Evolutionary conservation across 225 moss, liverwort and hornwort genomes (phyloP).

Genomic region (Polytrichum commune): DNA sequence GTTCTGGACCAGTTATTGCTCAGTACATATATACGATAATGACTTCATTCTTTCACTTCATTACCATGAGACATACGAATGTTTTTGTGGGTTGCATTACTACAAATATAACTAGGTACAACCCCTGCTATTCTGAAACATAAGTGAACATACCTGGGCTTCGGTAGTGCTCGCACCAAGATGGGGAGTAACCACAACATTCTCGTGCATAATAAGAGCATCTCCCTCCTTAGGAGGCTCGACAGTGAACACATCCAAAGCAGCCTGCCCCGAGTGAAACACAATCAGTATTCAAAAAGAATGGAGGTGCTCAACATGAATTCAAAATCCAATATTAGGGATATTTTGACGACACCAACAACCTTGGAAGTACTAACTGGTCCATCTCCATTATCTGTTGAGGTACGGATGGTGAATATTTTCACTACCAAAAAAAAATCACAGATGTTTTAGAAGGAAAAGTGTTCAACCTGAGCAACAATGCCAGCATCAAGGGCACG

Average conservation of each 20-base stretch:
- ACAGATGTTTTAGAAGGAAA: neutral
- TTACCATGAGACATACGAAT: too few species aligned
- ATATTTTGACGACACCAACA: too few species aligned
- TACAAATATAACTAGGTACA: too few species aligned
- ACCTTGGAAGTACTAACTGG: too few species aligned
- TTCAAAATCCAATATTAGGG: too few species aligned
- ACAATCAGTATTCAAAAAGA: neutral
- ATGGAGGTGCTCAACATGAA: neutral
- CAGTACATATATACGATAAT: too few species aligned
- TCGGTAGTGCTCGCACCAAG: slow-evolving; percentile 93
- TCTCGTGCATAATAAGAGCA: slow-evolving; percentile 66
- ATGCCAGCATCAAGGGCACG: slow-evolving; percentile 82
- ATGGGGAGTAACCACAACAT: slow-evolving; percentile 90
- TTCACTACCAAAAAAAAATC: too few species aligned
- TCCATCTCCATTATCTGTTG: too few species aligned
- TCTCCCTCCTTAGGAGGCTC: slow-evolving; percentile 80
- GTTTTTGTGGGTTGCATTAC: too few species aligned
- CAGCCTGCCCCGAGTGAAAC: slow-evolving; percentile 51
- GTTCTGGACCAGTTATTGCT: too few species aligned
- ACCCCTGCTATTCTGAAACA: neutral
- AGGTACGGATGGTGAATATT: too few species aligned
- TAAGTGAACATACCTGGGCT: slow-evolving; percentile 57
- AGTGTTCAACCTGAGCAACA: slow-evolving; percentile 69
- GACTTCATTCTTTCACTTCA: too few species aligned
- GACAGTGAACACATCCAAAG: slow-evolving; percentile 87